phyloP scores from a whole-genome alignment of 1,139 yeast species.

The Saccharomyces hybrid region DNA sequence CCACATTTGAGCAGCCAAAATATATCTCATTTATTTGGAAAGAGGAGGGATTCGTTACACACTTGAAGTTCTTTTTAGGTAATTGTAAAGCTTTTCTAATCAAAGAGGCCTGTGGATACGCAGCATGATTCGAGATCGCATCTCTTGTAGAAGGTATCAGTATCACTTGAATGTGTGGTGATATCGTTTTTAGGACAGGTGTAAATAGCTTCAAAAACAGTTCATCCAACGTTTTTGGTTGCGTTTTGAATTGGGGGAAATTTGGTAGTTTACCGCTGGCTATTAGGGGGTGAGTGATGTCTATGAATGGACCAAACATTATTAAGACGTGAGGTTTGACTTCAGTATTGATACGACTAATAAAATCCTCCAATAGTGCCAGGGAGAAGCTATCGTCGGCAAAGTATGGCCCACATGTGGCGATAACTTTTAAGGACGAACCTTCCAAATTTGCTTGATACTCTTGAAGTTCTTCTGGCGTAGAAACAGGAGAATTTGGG shows the following conservation, averaged over 20 bases:
- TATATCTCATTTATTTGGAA: slow-evolving; percentile 72
- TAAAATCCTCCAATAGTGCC: slow-evolving; percentile 43
- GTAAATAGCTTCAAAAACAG: slow-evolving; percentile 53
- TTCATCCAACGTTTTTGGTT: slow-evolving; percentile 57
- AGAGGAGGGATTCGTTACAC: slow-evolving; percentile 80
- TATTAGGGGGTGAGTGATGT: slow-evolving; percentile 58
- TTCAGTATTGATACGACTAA: slow-evolving; percentile 51
- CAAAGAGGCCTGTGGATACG: slow-evolving; percentile 82
- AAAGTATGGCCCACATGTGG: slow-evolving; percentile 59
- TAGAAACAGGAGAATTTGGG: slow-evolving; percentile 61
- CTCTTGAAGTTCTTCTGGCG: slow-evolving; percentile 42
- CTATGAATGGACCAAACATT: slow-evolving; percentile 81
- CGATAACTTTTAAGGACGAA: slow-evolving; percentile 37
- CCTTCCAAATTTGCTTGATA: slow-evolving; percentile 32
- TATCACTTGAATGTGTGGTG: slow-evolving; percentile 51
- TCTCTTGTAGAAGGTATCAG: slow-evolving; percentile 73
- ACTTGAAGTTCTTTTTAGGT: slow-evolving; percentile 58
- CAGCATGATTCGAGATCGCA: slow-evolving; percentile 60
- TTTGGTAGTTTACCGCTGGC: slow-evolving; percentile 46
- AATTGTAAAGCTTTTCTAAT: slow-evolving; percentile 57
- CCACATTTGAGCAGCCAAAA: slow-evolving; percentile 71
- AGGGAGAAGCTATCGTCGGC: slow-evolving; percentile 41
- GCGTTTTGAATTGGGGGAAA: slow-evolving; percentile 30
- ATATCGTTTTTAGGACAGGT: slow-evolving; percentile 55
- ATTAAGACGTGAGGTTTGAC: slow-evolving; percentile 64